Evolutionary conservation across 164 flowering plant species (phyloP).

Genomic region (Berberis vulgaris): DNA sequence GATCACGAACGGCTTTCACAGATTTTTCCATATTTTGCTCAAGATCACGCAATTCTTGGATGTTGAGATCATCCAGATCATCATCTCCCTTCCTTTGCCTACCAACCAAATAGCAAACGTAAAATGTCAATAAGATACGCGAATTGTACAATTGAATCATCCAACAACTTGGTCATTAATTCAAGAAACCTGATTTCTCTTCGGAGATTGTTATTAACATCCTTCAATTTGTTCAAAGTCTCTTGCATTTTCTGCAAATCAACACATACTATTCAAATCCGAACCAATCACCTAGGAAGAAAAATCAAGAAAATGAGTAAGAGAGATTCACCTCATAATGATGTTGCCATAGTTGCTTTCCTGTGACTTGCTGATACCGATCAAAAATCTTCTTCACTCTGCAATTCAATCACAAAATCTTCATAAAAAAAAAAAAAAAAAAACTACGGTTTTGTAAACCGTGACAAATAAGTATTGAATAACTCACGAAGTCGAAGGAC

Average conservation of each 20-base stretch:
- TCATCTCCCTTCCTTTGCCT: conserved; percentile 62
- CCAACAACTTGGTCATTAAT: too few relatives aligned
- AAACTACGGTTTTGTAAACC: not conserved
- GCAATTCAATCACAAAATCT: too few relatives aligned
- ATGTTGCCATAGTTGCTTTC: conserved; percentile 46
- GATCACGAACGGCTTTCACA: conserved; percentile 24
- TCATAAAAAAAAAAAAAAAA: not conserved
- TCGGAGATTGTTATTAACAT: conserved; percentile 37
- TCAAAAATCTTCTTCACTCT: conserved; percentile 57
- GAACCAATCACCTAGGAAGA: not conserved
- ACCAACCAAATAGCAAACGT: conserved; percentile 3
- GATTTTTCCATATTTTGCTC: conserved; percentile 34
- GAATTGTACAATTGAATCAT: too few relatives aligned
- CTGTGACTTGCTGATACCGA: conserved; percentile 40
- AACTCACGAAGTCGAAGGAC: too few relatives aligned
- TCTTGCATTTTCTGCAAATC: conserved; percentile 3
- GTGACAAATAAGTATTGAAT: too few relatives aligned
- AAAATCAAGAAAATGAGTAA: conserved; percentile 1
- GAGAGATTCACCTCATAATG: conserved; percentile 43
- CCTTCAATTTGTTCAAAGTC: conserved; percentile 33
- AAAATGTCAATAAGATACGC: too few relatives aligned
- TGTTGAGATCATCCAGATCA: conserved; percentile 27
- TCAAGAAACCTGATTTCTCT: conserved; percentile 56
- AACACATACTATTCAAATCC: not conserved
- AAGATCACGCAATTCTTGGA: conserved; percentile 35